Base-by-base conservation (phyloP, 1,139 yeast genomes). In the Geotrichum reessii region DNA sequence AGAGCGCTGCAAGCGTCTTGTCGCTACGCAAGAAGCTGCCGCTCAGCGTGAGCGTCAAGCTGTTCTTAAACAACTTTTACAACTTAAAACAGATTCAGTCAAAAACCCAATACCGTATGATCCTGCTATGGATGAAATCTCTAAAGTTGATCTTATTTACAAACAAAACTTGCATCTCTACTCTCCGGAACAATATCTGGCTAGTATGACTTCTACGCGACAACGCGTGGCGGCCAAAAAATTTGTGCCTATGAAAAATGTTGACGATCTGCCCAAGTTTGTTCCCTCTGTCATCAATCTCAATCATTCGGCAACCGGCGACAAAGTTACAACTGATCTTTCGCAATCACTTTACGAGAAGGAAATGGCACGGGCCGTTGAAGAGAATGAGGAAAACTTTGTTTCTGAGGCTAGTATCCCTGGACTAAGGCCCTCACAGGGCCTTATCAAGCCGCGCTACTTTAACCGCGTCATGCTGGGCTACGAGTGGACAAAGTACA, bases 401-500 rank as follows among this genome's bases (percentile, higher is more conserved):
- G 47, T 52, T 11, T 40, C 59, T 22, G 54, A 57, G 48, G 28
- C 50, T 1, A 24, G 44, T 14, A 27, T 59, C 4, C 65, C 67
- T 54, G 63, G 61, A 28, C 67, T 65, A n/a, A 65, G 59, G 31
- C 64, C 59, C n/a, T 52, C 63, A 22, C 61, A 53, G 24, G 42
- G 42, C 7, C 61, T 62, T 17, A 54, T 61, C 19, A 69, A 71
- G 53, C 77, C 77, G 4, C 62, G 67, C 37, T 73, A 67, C 55
- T 66, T 61, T 59, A 72, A 69, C 53, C 64, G 73, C 21, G 75
- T 71, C 7, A 63, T 70, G 47, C 62, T 69, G 56, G 76, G 76
- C 2, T 72, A 68, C 56, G 74, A 73, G 40, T 74, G 77, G 77
- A 74, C 70, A 59, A 60, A 66, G 37, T 73, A 74, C 62, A 74